Conservation (phyloP, 306 rosid species). For the Medicago lupulina region DNA sequence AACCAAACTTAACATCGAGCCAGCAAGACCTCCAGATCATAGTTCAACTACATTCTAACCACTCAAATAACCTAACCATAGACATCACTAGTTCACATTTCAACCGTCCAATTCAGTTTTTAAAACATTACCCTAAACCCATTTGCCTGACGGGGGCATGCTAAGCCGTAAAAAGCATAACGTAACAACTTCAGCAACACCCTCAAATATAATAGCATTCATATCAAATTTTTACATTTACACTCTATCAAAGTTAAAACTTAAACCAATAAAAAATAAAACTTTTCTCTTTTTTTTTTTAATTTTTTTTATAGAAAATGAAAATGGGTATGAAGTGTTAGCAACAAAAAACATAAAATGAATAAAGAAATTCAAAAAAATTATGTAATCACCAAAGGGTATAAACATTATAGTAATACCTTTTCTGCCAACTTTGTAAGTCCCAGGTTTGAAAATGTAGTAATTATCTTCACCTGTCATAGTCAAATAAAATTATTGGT, state of each 20-base stretch:
- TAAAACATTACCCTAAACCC: background rate
- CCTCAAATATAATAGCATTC: conserved; percentile 8
- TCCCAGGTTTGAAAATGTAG: conserved; percentile 74
- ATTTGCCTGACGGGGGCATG: background rate
- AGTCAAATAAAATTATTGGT: background rate
- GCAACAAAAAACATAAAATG: conserved; percentile 8
- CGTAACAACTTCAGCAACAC: background rate
- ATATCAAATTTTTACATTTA: conserved; percentile 30
- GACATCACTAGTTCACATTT: background rate
- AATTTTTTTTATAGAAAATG: background rate
- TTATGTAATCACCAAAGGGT: background rate
- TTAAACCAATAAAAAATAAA: background rate
- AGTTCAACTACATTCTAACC: background rate
- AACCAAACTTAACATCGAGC: background rate
- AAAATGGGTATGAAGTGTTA: background rate
- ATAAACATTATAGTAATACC: conserved; percentile 50
- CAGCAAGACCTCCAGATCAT: background rate
- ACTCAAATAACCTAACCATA: background rate
- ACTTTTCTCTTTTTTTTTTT: no score
- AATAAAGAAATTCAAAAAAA: conserved; percentile 9
- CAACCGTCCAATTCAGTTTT: background rate
- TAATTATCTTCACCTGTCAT: conserved; percentile 76
- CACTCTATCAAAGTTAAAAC: conserved; percentile 18
- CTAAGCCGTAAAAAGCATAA: background rate
- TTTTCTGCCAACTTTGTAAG: conserved; percentile 89